Base-by-base conservation (phyloP, 176 grass and related monocot species). In the Melocanna baccifera region DNA sequence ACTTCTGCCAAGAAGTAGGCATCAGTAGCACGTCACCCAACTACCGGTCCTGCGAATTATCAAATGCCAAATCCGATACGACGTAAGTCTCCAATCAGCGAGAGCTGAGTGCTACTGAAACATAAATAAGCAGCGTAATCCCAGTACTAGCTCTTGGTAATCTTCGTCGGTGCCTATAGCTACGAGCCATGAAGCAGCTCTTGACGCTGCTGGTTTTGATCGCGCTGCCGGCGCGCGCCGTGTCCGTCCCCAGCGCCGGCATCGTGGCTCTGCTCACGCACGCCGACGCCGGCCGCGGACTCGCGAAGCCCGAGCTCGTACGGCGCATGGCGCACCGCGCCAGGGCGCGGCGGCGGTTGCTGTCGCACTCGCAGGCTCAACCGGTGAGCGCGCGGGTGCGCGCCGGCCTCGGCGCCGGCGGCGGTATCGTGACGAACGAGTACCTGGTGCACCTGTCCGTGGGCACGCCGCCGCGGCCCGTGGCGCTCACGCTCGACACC, bases 401-500 rank as follows among this genome's bases (percentile, higher is more conserved):
- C 29, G 14, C 64, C 42, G 42, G 39, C 62, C 72, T 58, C 46
- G 62, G 77, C 36, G 34, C 7, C 7, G 42, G 83, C 32, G 48
- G 66, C 22, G 74, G 77, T 50, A 85, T 89, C 87, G 76, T 58
- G 87, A 92, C 87, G 77, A 90, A 86, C 85, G 92, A 95, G 75
- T 98, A 93, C 71, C 87, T 95, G 46, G 36, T 95, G 10, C 87
- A 66, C 78, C 28, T 93, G 20, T 34, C 72, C n/a, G 85, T 95
- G 5, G 92, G 95, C 64, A 94, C 89, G 16, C 95, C 95, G 7
- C 81, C 82, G 50, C 82, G 57, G 66, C 16, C 88, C 32, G 84
- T 93, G 77, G 80, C 89, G 39, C 91, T 92, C 2, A 90, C 90
- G 59, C 84, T 94, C 14, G 96, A 98, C 86, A 98, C 93, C 0